Evolutionary conservation across 2,329 filamentous ascomycete species (phyloP).

Genomic region (Penicillium sp.): DNA sequence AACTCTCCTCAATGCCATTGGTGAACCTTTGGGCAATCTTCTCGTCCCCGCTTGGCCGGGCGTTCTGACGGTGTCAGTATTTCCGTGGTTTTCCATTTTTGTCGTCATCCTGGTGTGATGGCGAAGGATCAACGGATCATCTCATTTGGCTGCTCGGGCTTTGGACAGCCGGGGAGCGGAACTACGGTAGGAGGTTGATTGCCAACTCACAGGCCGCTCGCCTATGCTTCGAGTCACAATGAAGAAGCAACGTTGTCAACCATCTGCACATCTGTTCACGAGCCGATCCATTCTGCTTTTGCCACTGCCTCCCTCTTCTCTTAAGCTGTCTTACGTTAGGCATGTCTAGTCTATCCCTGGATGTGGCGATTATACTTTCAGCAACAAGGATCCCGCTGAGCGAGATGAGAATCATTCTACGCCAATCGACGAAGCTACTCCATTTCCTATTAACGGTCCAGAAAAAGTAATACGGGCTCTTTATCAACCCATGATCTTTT

Average conservation of each 20-base stretch:
- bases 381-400: constrained; percentile 34
- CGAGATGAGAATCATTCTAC: constrained; percentile 26
- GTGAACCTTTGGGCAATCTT: constrained; percentile 20
- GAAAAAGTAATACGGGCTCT: constrained; percentile 13
- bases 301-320: constrained; percentile 34
- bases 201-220: constrained; percentile 36
- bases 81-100: constrained; percentile 19
- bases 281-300: constrained; percentile 31
- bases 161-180: constrained; percentile 26
- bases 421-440: constrained; percentile 28
- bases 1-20: constrained; percentile 16
- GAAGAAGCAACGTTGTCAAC: constrained; percentile 19
- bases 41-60: constrained; percentile 25
- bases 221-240: constrained; percentile 28
- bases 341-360: constrained; percentile 25
- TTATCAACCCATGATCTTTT: neutral
- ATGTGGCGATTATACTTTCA: constrained; percentile 29
- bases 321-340: constrained; percentile 31
- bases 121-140: constrained; percentile 30
- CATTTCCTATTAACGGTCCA: neutral
- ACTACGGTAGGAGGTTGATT: constrained; percentile 34
- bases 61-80: constrained; percentile 17
- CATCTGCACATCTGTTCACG: constrained; percentile 24
- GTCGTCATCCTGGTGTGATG: constrained; percentile 21
- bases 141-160: constrained; percentile 25